Base-by-base conservation (phyloP, 768 basidiomycete genomes). In the Tricholoma furcatifolium region DNA sequence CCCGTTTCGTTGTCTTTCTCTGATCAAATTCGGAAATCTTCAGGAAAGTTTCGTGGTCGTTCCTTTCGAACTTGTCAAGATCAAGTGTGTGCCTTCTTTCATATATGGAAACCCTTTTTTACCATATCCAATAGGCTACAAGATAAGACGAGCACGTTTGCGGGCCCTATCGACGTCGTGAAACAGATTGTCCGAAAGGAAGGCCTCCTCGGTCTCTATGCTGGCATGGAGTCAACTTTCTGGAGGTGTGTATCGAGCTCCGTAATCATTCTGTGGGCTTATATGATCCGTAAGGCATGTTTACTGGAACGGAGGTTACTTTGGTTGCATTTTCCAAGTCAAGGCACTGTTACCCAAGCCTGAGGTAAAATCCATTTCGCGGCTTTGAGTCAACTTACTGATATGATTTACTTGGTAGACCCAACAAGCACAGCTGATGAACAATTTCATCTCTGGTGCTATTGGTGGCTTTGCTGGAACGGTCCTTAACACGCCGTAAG, bases 221-320 rank as follows among this genome's bases (percentile, higher is more conserved):
- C 84, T 20, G 95, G 97, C 32, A 95, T 98, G 89, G 97, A 98
- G 67, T 83, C 93, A 11, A 98, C 96, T 2, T 96, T 98, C 74
- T 98, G 96, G 96, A 82, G 95, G 91, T 91, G 50, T 32, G 72
- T 36, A 18, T 42, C n/a, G 18, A 32, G 34, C 17, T 15, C 38
- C n/a, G 12, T n/a, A 9, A 27, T 6, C 10, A 12, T 18, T 17
- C 14, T 24, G 43, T 15, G 1, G 30, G 24, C 17, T 40, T n/a
- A 51, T 27, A 61, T 36, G 24, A 32, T 30, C 46, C 47, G 46
- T 39, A 43, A 91, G 88, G 62, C 91, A 94, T 61, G 61, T 92
- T 27, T 87, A 84, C 80, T 95, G 90, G 91, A 92, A 98, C 63
- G 96, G 93, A 31, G 96, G 96, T 9, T 98, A 94, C 76, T 99